Evolutionary conservation across 495 filamentous ascomycete species (phyloP), one percentile per base, ranked within the genome.

Genomic region (Thermochaetoides thermophila): DNA sequence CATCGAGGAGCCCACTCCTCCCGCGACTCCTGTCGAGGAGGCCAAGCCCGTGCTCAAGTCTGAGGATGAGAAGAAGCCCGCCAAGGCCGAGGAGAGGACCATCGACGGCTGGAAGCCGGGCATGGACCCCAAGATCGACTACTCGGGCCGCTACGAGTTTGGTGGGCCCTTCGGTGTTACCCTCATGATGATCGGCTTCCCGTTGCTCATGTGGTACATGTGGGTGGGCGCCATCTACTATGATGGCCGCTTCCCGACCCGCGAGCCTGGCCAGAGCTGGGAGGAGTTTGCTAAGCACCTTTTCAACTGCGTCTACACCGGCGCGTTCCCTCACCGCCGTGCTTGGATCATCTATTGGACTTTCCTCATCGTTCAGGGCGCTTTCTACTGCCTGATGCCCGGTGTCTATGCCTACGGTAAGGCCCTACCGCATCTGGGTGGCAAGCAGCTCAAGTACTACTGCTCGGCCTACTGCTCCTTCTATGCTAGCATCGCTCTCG

Each of bases 191-290:
- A 64, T 89, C 38, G 77, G 74, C 29, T 97, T 95, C 56, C 89
- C 89, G 9, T 22, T 79, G 27, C 65, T 97, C 40, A 97, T 97
- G 89, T 95, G 79, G 64, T 95, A 93, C 63, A 87, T 97, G 83
- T 97, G 87, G 87, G 77, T 92, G 51, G 89, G 89, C 18, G 81
- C 86, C 24, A 83, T 75, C 28, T 87, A 84, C 56, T 97, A 93
- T 53, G 62, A 82, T 57, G 84, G 84, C 39, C 73, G 80, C 40
- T 65, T 91, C 37, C 87, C 87, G 14, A 56, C 56, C 32, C 81
- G 72, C 17, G 57, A 58, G n/a, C 50, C 65, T 31, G 79, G 67
- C 18, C 68, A 95, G 62, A 73, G 59, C 49, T 64, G 68, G 34
- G 35, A 37, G 7, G 72, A 84, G 7, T 95, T 93, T 45, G 58